A percentile compares a stretch with the other conserved stretches of the same genome.
phyloP scores from a whole-genome alignment of 1,139 yeast genomes.

The Taphrina pruni region DNA sequence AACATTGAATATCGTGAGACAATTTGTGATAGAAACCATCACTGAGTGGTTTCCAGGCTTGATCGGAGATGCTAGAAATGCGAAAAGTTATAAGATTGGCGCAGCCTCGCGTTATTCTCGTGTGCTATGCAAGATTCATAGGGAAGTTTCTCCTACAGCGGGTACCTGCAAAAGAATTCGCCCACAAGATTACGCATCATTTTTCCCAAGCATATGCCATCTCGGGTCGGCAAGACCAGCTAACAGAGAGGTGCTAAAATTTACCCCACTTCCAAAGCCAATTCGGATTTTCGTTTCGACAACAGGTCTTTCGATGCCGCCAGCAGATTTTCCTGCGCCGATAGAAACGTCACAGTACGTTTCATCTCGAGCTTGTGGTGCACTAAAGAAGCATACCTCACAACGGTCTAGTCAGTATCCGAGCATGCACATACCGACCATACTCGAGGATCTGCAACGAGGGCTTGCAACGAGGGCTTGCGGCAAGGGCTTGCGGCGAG shows the following conservation, averaged over 20 bases:
- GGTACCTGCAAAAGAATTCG: background rate
- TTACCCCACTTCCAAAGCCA: background rate
- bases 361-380: too few relatives aligned
- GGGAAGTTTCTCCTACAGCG: background rate
- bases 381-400: too few relatives aligned
- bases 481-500: too few relatives aligned
- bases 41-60: background rate
- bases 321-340: background rate
- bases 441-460: too few relatives aligned
- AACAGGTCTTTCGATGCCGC: background rate
- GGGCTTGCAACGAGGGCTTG: too few relatives aligned
- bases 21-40: background rate
- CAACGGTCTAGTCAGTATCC: too few relatives aligned
- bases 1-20: background rate
- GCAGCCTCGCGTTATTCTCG: background rate
- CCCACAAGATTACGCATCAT: background rate
- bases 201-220: background rate
- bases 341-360: background rate
- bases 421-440: too few relatives aligned
- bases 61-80: background rate
- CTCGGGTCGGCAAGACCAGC: background rate
- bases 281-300: background rate
- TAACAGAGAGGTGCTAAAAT: background rate
- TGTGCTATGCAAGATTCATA: background rate
- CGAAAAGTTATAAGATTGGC: background rate